Base-by-base conservation (phyloP, 441 rosid genomes). In the Oxalis stricta region DNA sequence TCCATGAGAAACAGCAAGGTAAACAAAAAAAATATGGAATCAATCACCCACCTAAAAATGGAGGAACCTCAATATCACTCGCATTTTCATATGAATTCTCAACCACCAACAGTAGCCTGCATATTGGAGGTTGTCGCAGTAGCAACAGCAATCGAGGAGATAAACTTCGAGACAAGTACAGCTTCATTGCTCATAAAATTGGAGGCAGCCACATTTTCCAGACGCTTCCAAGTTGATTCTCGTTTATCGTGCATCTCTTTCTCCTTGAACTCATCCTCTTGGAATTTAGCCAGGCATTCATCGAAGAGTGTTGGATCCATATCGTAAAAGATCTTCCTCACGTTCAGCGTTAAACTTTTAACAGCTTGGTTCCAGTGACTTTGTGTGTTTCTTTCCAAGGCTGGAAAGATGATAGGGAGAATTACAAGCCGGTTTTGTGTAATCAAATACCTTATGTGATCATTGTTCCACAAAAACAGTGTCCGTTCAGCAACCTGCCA, bases 361-460 rank as follows among this genome's bases (percentile, higher is more conserved):
- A 87, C 97, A 40, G 93, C 95, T 60, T 73, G 95, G 64, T 76
- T 76, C 97, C 97, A 87, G 52, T 87, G 97, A 10, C 69, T 69
- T 31, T 60, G 37, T 5, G 81, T 73, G 58, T 77, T 84, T 58
- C 76, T 75, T 61, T 87, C 97, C 61, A 84, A 36, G 20, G 93
- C 82, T 24, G 95, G 93, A 63, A 84, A 75, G 53, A 84, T 70
- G 34, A 87, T 68, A 15, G 93, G 95, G 47, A 87, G 62, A 39
- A 84, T 75, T 56, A 77, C 83, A 48, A 46, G 61, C 2, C 65
- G 60, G 52, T 87, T 76, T 63, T 73, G 78, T 11, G 61, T 78
- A 47, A 84, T 77, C 61, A 81, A 42, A 60, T 79, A 77, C 59
- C 86, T 61, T 57, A 87, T 75, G 68, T 81, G 93, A 44, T 87